Conservation (phyloP, 495 filamentous ascomycete genomes). For the Talaromyces borbonicus region DNA sequence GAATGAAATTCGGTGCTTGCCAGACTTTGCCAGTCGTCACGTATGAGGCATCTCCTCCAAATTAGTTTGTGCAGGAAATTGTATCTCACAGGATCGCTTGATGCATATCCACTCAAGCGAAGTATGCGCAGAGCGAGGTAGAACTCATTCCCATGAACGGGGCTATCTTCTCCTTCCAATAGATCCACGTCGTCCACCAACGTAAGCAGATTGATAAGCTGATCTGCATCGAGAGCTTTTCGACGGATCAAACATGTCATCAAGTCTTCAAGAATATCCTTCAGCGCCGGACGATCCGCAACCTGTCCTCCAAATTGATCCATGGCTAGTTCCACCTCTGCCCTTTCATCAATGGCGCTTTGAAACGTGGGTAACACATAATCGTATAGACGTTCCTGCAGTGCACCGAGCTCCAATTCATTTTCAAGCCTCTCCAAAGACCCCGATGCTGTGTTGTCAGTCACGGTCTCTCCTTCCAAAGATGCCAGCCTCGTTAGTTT, state of each 20-base stretch:
- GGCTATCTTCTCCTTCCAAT: slow-evolving; percentile 22
- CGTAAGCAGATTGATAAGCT: slow-evolving; percentile 75
- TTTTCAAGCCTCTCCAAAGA: slow-evolving; percentile 43
- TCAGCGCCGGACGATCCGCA: slow-evolving; percentile 52
- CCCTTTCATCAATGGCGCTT: slow-evolving; percentile 65
- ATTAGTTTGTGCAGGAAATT: slow-evolving; percentile 57
- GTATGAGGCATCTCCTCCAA: slow-evolving; percentile 73
- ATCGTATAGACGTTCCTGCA: slow-evolving; percentile 67
- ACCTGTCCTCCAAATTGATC: slow-evolving; percentile 51
- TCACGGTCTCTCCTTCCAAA: slow-evolving; percentile 17
- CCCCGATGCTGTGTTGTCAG: slow-evolving; percentile 18
- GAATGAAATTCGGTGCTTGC: slow-evolving; percentile 21
- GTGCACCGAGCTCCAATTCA: slow-evolving; percentile 50
- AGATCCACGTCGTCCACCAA: slow-evolving; percentile 41
- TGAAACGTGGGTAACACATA: slow-evolving; percentile 46
- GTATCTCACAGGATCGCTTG: slow-evolving; percentile 37
- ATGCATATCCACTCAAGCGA: slow-evolving; percentile 40
- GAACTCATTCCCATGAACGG: slow-evolving; percentile 46
- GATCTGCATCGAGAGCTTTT: slow-evolving; percentile 52
- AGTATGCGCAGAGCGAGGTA: slow-evolving; percentile 63
- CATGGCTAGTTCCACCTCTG: slow-evolving; percentile 63
- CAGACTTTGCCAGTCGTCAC: slow-evolving; percentile 63
- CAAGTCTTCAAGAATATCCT: slow-evolving; percentile 51
- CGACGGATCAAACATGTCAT: slow-evolving; percentile 57
- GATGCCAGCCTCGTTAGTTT: slow-evolving; percentile 70